phyloP scores from a whole-genome alignment of 306 rosid genomes.

The Herpetospermum pedunculosum region DNA sequence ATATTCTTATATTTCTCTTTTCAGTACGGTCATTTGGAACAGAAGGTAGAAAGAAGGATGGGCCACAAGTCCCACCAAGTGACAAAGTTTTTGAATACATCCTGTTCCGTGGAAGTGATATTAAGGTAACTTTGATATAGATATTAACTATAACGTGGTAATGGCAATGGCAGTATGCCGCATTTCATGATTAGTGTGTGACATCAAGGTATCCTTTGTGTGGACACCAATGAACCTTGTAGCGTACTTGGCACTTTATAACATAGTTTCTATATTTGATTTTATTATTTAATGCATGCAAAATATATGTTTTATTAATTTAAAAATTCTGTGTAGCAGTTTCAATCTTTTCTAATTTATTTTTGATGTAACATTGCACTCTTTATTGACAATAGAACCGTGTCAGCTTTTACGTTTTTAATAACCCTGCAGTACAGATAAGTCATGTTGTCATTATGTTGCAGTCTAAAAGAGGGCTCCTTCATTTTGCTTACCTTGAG shows the following conservation, averaged over 20 bases:
- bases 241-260: neutral
- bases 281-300: neutral
- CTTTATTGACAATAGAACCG: neutral
- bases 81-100: slow-evolving; percentile 85
- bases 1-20: slow-evolving; percentile 14
- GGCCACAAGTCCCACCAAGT: slow-evolving; percentile 71
- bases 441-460: neutral
- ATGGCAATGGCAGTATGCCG: neutral
- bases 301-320: neutral
- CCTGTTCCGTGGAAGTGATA: slow-evolving; percentile 86
- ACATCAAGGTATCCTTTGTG: neutral
- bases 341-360: neutral
- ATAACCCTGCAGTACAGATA: neutral
- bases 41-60: slow-evolving; percentile 94
- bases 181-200: neutral
- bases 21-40: slow-evolving; percentile 94
- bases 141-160: neutral
- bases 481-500: neutral
- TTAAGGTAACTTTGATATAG: slow-evolving; percentile 29
- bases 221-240: neutral
- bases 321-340: neutral
- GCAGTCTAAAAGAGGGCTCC: neutral
- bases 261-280: neutral
- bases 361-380: neutral
- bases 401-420: neutral